phyloP scores from a whole-genome alignment of 371 early-diverging fungal species.

The Batkoa obscura region DNA sequence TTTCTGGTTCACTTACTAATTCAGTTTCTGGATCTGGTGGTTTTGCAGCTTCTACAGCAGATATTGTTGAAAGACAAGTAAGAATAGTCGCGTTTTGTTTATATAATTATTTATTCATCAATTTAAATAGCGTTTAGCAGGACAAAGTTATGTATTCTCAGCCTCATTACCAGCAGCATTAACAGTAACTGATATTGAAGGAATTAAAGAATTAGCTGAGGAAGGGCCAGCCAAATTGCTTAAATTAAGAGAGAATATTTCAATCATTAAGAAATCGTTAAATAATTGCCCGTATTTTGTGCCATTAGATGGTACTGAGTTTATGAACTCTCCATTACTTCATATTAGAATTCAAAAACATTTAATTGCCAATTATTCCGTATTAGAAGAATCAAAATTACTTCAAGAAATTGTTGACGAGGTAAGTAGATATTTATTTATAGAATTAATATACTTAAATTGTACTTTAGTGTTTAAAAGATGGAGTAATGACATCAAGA shows the following conservation, averaged over 20 bases:
- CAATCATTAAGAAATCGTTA: slow-evolving; percentile 14
- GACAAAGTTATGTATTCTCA: slow-evolving; percentile 91
- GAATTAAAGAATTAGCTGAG: slow-evolving; percentile 40
- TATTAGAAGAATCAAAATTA: slow-evolving; percentile 31
- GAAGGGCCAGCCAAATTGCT: slow-evolving; percentile 13
- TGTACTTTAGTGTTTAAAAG: slow-evolving; percentile 27
- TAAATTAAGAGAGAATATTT: slow-evolving; percentile 7
- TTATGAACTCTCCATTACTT: slow-evolving; percentile 39
- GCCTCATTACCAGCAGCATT: slow-evolving; percentile 97
- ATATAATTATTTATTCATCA: not conserved
- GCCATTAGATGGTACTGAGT: slow-evolving; percentile 18
- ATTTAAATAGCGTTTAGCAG: slow-evolving; percentile 86
- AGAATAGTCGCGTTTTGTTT: not conserved
- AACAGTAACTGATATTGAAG: slow-evolving; percentile 73
- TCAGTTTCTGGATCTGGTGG: slow-evolving; percentile 84
- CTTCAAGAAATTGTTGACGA: slow-evolving; percentile 77
- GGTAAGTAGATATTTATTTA: slow-evolving; percentile 12
- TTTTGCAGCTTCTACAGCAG: slow-evolving; percentile 79
- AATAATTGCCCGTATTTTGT: slow-evolving; percentile 15
- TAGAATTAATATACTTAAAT: not conserved
- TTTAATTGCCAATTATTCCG: slow-evolving; percentile 14
- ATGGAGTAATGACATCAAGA: slow-evolving; percentile 62
- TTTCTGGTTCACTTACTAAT: slow-evolving; percentile 78
- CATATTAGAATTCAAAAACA: slow-evolving; percentile 37
- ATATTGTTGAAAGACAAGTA: slow-evolving; percentile 78